Conservation (phyloP, 1,139 yeast species). For the Saccharomyces hybrid region DNA sequence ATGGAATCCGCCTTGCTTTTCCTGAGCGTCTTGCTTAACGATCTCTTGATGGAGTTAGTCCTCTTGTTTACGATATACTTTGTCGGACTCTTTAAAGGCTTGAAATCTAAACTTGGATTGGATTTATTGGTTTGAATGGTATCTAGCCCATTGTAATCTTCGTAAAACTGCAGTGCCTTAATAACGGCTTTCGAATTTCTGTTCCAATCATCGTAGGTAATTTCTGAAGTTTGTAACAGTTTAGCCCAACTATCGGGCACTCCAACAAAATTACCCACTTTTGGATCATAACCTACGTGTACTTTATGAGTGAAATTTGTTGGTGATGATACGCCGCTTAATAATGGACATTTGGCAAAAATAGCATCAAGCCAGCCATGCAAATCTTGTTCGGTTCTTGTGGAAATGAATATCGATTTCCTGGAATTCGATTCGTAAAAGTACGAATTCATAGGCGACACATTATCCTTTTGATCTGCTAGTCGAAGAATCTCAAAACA, state of each 20-base stretch:
- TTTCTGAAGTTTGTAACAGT: slow-evolving; percentile 61
- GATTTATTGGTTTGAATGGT: neutral
- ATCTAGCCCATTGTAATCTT: slow-evolving; percentile 30
- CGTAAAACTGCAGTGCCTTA: slow-evolving; percentile 82
- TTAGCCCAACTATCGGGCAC: slow-evolving; percentile 72
- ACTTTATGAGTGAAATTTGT: slow-evolving; percentile 67
- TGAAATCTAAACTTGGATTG: neutral
- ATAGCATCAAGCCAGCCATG: slow-evolving; percentile 89
- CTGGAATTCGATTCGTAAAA: slow-evolving; percentile 27
- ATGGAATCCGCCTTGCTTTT: neutral
- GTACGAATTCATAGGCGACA: slow-evolving; percentile 1
- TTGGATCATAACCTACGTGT: slow-evolving; percentile 51
- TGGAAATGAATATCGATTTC: slow-evolving; percentile 62
- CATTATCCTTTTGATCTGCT: slow-evolving; percentile 18
- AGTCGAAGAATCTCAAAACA: slow-evolving; percentile 68
- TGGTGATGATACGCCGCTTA: slow-evolving; percentile 66
- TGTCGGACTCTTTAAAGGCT: neutral
- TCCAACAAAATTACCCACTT: slow-evolving; percentile 64
- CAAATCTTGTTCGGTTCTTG: slow-evolving; percentile 70
- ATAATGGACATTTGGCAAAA: slow-evolving; percentile 73
- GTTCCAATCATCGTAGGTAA: slow-evolving; percentile 73
- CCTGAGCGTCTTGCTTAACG: neutral
- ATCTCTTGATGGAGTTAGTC: neutral
- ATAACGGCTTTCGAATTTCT: slow-evolving; percentile 76
- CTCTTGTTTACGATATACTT: neutral